Evolutionary conservation across 2,329 filamentous ascomycete genomes (phyloP).

Genomic region (Fusarium lateritium): DNA sequence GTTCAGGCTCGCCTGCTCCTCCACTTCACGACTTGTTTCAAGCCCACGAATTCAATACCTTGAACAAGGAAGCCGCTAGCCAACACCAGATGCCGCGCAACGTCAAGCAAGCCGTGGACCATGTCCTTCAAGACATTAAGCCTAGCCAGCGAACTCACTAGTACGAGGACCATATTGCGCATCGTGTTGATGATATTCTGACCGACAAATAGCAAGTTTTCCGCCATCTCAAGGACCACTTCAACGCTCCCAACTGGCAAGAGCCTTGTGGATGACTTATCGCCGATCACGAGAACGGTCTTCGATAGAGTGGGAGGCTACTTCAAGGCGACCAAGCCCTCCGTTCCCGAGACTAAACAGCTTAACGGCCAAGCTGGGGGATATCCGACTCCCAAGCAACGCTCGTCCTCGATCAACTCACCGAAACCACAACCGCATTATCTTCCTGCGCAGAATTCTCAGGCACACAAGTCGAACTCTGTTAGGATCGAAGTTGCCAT

Average conservation of each 20-base stretch:
- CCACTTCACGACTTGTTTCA: slow-evolving; percentile 67
- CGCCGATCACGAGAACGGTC: slow-evolving; percentile 63
- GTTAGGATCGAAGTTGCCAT: slow-evolving; percentile 64
- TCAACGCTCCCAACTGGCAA: slow-evolving; percentile 42
- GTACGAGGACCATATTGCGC: slow-evolving; percentile 59
- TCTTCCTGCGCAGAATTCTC: slow-evolving; percentile 43
- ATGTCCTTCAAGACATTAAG: slow-evolving; percentile 81
- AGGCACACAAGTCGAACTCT: slow-evolving; percentile 55
- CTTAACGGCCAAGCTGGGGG: slow-evolving; percentile 56
- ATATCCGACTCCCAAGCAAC: slow-evolving; percentile 38
- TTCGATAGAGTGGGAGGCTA: slow-evolving; percentile 59
- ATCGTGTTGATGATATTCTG: background rate
- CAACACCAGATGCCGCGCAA: slow-evolving; percentile 73
- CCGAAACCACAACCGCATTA: slow-evolving; percentile 30
- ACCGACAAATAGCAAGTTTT: slow-evolving; percentile 67
- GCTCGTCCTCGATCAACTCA: slow-evolving; percentile 41
- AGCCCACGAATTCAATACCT: slow-evolving; percentile 71
- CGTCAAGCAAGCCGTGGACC: slow-evolving; percentile 79
- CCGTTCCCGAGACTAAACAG: slow-evolving; percentile 48
- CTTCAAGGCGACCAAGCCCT: slow-evolving; percentile 58
- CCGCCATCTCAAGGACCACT: slow-evolving; percentile 47
- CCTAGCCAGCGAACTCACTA: slow-evolving; percentile 79
- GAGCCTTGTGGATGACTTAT: slow-evolving; percentile 60
- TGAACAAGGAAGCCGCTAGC: slow-evolving; percentile 79
- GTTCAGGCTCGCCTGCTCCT: slow-evolving; percentile 67